Evolutionary conservation across 2,329 filamentous ascomycete species (phyloP).

Genomic region (Xylaria arbuscula): DNA sequence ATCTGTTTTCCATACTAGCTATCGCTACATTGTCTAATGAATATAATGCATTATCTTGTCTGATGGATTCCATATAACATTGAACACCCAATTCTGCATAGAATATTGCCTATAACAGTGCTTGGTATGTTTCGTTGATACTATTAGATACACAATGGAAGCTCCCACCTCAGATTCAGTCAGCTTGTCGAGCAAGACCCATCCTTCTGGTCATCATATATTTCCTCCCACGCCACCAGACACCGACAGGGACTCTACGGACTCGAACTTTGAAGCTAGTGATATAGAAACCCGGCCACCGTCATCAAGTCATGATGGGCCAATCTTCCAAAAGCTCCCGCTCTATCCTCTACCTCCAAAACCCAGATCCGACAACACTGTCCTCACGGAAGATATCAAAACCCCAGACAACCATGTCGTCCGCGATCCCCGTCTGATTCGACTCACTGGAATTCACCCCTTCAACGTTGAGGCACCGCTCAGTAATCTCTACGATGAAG

Average conservation of each 20-base stretch:
- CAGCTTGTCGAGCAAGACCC: slow-evolving; percentile 6
- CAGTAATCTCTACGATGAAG: slow-evolving; percentile 78
- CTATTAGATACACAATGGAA: slow-evolving; percentile 25
- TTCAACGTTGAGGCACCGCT: slow-evolving; percentile 92
- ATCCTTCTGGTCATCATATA: slow-evolving; percentile 9
- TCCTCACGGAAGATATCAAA: slow-evolving; percentile 80
- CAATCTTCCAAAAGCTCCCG: slow-evolving; percentile 39
- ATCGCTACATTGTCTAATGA: neutral
- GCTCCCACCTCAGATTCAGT: slow-evolving; percentile 4
- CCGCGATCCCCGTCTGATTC: slow-evolving; percentile 82
- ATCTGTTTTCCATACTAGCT: neutral
- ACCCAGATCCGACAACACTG: slow-evolving; percentile 64
- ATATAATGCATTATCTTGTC: neutral
- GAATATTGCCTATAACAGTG: neutral
- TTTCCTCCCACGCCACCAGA: slow-evolving; percentile 56
- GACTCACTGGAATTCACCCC: slow-evolving; percentile 87
- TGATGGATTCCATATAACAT: slow-evolving; percentile 6
- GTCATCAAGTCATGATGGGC: slow-evolving; percentile 37
- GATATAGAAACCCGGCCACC: slow-evolving; percentile 38
- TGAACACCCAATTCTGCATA: slow-evolving; percentile 1
- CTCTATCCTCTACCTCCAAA: slow-evolving; percentile 76
- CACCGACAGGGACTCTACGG: slow-evolving; percentile 54
- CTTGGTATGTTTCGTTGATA: slow-evolving; percentile 13
- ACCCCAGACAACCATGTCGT: slow-evolving; percentile 87
- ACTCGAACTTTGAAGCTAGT: slow-evolving; percentile 49